Evolutionary conservation across 164 flowering plant genomes (phyloP).

Genomic region (Macadamia integrifolia): DNA sequence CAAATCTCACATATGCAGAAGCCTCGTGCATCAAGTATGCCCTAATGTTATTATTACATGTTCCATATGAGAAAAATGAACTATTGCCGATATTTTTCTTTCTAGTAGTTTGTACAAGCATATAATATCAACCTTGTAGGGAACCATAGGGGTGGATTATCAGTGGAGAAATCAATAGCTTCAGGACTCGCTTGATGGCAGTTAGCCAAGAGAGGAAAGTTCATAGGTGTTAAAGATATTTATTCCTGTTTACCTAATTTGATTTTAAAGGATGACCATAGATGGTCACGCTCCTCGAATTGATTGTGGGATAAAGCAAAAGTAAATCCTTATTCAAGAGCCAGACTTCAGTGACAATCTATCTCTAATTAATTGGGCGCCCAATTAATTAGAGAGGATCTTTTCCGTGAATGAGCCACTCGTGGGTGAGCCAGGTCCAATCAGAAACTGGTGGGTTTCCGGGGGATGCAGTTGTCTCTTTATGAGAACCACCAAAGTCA

Average conservation of each 20-base stretch:
- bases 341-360: no score
- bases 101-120: neutral
- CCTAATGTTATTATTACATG: no score
- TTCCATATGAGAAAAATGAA: neutral
- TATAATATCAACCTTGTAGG: constrained; percentile 32
- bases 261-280: neutral
- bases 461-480: no score
- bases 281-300: no score
- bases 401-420: no score
- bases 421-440: no score
- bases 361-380: no score
- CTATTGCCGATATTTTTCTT: neutral
- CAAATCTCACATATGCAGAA: constrained; percentile 54
- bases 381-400: no score
- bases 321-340: no score
- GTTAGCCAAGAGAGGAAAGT: constrained; percentile 2
- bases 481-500: no score
- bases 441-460: no score
- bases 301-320: no score
- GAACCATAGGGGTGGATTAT: constrained; percentile 81
- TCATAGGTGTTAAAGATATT: constrained; percentile 1
- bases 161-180: constrained; percentile 80
- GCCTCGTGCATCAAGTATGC: neutral
- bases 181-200: constrained; percentile 56
- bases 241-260: neutral